A percentile compares a stretch with the other conserved stretches of the same genome.
These are phyloP conservation scores for Whalleya microplaca DNA, from an alignment of 2,329 filamentous ascomycete species.

Conservation along the genomic window DNA sequence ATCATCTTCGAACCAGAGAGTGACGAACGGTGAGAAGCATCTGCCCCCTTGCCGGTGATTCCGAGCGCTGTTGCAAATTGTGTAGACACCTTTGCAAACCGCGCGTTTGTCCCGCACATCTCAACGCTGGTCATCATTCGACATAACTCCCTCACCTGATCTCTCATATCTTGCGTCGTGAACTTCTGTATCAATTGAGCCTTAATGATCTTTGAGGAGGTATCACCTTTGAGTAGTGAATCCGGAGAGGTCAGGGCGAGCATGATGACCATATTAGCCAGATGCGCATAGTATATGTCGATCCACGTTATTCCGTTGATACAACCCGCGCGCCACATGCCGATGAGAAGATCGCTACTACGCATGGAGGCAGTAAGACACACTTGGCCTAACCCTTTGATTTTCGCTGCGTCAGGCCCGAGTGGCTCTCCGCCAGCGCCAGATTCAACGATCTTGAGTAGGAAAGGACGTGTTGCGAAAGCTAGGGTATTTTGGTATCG, in stretches of 20 bases:
- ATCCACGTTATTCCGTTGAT: slow-evolving; percentile 31
- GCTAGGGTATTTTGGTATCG: slow-evolving; percentile 33
- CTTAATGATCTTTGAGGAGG: slow-evolving; percentile 8
- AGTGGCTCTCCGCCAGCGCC: slow-evolving; percentile 8
- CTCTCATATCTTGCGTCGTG: slow-evolving; percentile 22
- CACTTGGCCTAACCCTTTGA: slow-evolving; percentile 21
- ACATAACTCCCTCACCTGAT: slow-evolving; percentile 22
- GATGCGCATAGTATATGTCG: slow-evolving; percentile 29
- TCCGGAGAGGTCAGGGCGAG: slow-evolving; percentile 27
- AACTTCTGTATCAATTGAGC: slow-evolving; percentile 17
- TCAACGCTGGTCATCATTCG: slow-evolving; percentile 28
- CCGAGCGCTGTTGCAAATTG: slow-evolving; percentile 28
- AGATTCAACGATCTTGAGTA: slow-evolving; percentile 27
- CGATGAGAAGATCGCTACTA: slow-evolving; percentile 20
- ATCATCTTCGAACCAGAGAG: slow-evolving; percentile 1
- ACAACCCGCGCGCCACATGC: slow-evolving; percentile 21
- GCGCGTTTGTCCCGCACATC: slow-evolving; percentile 32
- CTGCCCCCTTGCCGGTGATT: slow-evolving; percentile 18
- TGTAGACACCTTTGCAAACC: slow-evolving; percentile 27
- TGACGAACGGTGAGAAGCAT: slow-evolving; percentile 4
- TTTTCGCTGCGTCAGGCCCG: slow-evolving; percentile 21
- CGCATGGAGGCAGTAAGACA: slow-evolving; percentile 31
- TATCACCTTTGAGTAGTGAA: slow-evolving; percentile 11
- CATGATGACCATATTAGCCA: slow-evolving; percentile 27
- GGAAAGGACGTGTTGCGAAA: slow-evolving; percentile 35